Percentiles rank a stretch among this genome's conserved stretches.
phyloP scores from a whole-genome alignment of 495 filamentous ascomycete species.

The Penicillium cosmopolitanum region DNA sequence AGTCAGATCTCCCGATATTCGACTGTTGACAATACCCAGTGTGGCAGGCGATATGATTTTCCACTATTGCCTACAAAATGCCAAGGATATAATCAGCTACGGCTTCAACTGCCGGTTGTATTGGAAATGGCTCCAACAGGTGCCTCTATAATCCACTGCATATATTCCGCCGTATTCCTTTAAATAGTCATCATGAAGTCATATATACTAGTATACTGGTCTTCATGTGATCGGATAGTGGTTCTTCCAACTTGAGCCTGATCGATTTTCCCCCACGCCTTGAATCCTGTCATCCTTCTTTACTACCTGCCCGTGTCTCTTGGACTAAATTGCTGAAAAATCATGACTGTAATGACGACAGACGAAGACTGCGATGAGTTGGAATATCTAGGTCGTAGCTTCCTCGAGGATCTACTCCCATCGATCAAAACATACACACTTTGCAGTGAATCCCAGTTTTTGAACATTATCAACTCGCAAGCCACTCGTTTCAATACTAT shows the following conservation, averaged over 20 bases:
- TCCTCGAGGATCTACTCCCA: conserved; percentile 3
- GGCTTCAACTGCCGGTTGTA: neutral
- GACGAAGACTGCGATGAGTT: conserved; percentile 1
- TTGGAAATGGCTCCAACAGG: neutral
- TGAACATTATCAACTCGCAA: neutral
- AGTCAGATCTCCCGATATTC: too few relatives aligned
- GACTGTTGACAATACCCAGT: too few relatives aligned
- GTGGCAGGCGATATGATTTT: too few relatives aligned
- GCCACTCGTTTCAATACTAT: neutral
- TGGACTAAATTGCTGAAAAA: neutral
- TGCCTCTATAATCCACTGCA: neutral
- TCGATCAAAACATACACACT: conserved; percentile 2
- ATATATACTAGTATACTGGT: neutral
- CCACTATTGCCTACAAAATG: conserved; percentile 1
- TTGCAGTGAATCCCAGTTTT: neutral
- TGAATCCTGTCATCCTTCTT: neutral
- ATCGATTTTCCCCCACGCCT: neutral
- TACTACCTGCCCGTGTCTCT: neutral
- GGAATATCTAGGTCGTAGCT: conserved; percentile 1
- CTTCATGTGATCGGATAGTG: neutral
- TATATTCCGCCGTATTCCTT: neutral
- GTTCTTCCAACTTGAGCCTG: neutral
- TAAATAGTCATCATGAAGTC: neutral
- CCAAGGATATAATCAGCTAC: conserved; percentile 2
- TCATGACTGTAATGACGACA: neutral